Percentiles rank a stretch among this genome's conserved stretches.
Conservation (phyloP, 257 asterid genomes). For the Coffea canephora region DNA sequence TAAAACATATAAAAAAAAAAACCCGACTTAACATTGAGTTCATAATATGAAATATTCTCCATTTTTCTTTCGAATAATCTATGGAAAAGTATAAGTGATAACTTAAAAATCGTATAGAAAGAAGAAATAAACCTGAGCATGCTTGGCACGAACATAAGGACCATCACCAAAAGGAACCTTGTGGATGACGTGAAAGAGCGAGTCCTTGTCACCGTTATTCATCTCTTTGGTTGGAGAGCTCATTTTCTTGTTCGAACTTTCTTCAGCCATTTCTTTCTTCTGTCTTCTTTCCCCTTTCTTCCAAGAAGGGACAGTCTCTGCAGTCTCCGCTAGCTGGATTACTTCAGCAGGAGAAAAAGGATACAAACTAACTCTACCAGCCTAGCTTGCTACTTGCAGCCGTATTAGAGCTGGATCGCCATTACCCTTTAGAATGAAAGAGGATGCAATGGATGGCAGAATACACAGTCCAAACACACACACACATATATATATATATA, state of each 20-base stretch:
- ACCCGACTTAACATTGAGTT: not conserved
- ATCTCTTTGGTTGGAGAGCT: constrained; percentile 11
- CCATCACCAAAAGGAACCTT: constrained; percentile 95
- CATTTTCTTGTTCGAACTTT: not conserved
- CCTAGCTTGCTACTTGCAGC: not conserved
- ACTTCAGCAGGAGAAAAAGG: not conserved
- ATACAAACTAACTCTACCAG: not conserved
- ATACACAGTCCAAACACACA: not conserved
- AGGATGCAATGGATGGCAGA: not conserved
- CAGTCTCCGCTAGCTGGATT: not conserved
- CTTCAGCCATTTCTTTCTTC: not conserved
- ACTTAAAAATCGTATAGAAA: not conserved
- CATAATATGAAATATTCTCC: not conserved
- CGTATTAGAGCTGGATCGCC: not conserved
- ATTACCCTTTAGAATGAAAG: not conserved
- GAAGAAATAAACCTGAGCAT: constrained; percentile 57
- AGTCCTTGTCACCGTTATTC: constrained; percentile 26
- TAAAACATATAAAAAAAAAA: not conserved
- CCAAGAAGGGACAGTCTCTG: not conserved
- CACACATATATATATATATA: too few species aligned
- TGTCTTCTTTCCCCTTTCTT: not conserved
- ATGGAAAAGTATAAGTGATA: not conserved
- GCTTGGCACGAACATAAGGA: constrained; percentile 84
- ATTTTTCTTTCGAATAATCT: not conserved
- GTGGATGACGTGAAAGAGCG: constrained; percentile 48